These are phyloP conservation scores for Yamadazyma buinensis DNA, from an alignment of 1,139 yeast genomes.

Conservation along the genomic window DNA sequence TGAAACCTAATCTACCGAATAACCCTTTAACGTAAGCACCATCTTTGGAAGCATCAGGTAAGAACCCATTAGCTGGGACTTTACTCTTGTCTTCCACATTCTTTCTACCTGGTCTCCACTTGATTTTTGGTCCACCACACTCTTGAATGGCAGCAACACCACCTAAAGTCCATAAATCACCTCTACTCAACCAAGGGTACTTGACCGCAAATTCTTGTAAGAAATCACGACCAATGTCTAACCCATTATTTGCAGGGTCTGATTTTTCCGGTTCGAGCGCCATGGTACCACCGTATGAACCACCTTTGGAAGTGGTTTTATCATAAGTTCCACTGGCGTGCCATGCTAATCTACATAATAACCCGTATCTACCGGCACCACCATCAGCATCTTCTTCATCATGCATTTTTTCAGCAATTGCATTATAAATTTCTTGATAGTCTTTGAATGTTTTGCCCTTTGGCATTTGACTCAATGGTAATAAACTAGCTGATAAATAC, in stretches of 20 bases:
- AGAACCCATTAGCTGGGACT: slow-evolving; percentile 66
- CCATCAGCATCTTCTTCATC: slow-evolving; percentile 76
- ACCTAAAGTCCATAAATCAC: slow-evolving; percentile 84
- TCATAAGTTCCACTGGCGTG: slow-evolving; percentile 71
- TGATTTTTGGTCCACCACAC: slow-evolving; percentile 78
- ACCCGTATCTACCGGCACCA: slow-evolving; percentile 64
- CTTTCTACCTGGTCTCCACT: slow-evolving; percentile 82
- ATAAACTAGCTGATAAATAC: slow-evolving; percentile 1
- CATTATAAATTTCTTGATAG: slow-evolving; percentile 77
- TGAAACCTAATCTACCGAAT: slow-evolving; percentile 69
- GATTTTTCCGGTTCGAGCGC: slow-evolving; percentile 59
- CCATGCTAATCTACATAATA: slow-evolving; percentile 71
- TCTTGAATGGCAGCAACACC: slow-evolving; percentile 89
- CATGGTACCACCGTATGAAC: slow-evolving; percentile 85
- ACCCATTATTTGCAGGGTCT: slow-evolving; percentile 76
- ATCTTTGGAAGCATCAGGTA: slow-evolving; percentile 78
- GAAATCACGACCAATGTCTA: slow-evolving; percentile 62
- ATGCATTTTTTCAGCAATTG: slow-evolving; percentile 67
- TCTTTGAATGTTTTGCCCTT: slow-evolving; percentile 40
- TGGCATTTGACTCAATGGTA: slow-evolving; percentile 21
- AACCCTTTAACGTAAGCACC: slow-evolving; percentile 65
- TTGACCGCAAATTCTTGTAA: slow-evolving; percentile 55
- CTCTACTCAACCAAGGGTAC: slow-evolving; percentile 78
- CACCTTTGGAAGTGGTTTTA: slow-evolving; percentile 59
- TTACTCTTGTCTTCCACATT: slow-evolving; percentile 18